Base-by-base conservation (phyloP, 495 filamentous ascomycete species). In the Gamarada debralockiae region DNA sequence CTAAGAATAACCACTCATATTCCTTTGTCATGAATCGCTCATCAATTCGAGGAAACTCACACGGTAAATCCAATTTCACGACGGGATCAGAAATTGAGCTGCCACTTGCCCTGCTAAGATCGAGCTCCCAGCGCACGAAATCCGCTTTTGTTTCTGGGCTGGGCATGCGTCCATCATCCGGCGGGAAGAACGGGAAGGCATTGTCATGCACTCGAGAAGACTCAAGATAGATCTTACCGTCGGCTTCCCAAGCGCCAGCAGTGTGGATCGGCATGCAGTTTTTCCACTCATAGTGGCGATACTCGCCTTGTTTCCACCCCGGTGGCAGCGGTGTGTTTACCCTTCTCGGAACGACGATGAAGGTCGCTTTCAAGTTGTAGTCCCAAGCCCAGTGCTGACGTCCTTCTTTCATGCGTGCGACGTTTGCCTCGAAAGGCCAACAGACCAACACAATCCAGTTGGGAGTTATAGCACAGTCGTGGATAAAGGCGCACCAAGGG, bases 21-120 rank as follows among this genome's bases (percentile, higher is more conserved):
- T 34, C 7, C 7, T 7, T 34, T 7, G 29, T 34, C 29, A 34
- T 34, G 29, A 69, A 72, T 2, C 79, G 73, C 48, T 81, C 79
- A 56, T 83, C 79, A 52, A 83, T 79, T 18, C 78, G 72, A 3
- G 73, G 76, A 68, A 81, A 81, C 59, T 83, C 79, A 7, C 7
- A 34, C 7, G 29, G 29, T 20, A 75, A 74, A 48, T 71, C 75
- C 2, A 70, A 8, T 2, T n/a, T 70, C 4, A 63, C 58, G 2
- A 48, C 6, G n/a, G 27, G 5, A 6, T 39, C 43, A 6, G 45
- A 31, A 7, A 14, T 34, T 34, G 7, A 14, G 7, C 7, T 34
- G 14, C 29, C 29, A 14, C 14, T 14, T 7, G 29, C 7, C 29
- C 7, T 7, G 4, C 42, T 48, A 9, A 43, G 52, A 24, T 55